Percentiles rank a stretch among this genome's conserved stretches.
These are phyloP conservation scores for Orychophragmus violaceus DNA, from an alignment of 345 rosid genomes.

Conservation along the genomic window DNA sequence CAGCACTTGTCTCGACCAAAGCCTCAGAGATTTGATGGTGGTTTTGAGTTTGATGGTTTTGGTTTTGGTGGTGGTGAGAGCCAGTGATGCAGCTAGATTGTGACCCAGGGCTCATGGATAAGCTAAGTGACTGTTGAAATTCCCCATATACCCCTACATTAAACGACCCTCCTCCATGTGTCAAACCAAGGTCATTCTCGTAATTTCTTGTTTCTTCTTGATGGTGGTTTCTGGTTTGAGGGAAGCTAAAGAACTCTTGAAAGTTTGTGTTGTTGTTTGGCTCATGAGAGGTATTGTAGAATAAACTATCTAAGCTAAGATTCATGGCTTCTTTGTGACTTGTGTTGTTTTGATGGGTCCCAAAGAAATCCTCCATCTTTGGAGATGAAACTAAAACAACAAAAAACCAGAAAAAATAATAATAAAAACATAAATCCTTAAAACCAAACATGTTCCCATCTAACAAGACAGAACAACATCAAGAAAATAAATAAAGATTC, in stretches of 20 bases:
- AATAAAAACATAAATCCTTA: constrained; percentile 2
- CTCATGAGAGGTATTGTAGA: constrained; percentile 38
- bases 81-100: constrained; percentile 79
- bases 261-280: constrained; percentile 34
- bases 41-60: constrained; percentile 25
- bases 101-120: constrained; percentile 96
- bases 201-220: constrained; percentile 35
- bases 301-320: constrained; percentile 67
- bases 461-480: constrained; percentile 11
- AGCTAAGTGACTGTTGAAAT: constrained; percentile 78
- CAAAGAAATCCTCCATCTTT: constrained; percentile 87
- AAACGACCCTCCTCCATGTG: constrained; percentile 48
- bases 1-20: constrained; percentile 36
- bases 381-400: constrained; percentile 52
- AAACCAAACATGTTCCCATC: constrained; percentile 27
- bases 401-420: neutral
- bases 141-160: constrained; percentile 62
- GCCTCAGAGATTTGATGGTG: constrained; percentile 39
- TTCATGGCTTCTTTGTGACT: constrained; percentile 61
- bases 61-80: constrained; percentile 36
- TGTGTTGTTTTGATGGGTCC: constrained; percentile 65
- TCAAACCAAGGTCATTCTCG: constrained; percentile 39
- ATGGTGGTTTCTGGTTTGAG: constrained; percentile 44
- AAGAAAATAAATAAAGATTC: neutral
- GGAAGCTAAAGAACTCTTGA: constrained; percentile 37